These are phyloP conservation scores for Mortierella claussenii DNA, from an alignment of 192 early-diverging fungal species.

Conservation along the genomic window DNA sequence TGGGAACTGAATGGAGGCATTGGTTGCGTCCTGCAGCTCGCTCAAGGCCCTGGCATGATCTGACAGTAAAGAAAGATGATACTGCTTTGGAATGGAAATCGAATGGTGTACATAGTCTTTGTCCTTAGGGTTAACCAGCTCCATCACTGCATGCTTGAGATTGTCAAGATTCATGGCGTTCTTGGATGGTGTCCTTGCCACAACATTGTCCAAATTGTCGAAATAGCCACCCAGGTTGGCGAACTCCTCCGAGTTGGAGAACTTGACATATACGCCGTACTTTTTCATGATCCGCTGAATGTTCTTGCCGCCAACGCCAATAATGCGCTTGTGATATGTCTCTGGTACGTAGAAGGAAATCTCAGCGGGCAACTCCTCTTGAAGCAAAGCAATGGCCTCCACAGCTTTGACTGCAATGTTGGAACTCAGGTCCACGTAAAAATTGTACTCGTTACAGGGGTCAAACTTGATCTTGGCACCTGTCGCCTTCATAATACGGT, in stretches of 20 bases:
- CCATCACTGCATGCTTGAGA: constrained; percentile 72
- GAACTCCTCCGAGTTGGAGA: constrained; percentile 80
- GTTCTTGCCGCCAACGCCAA: constrained; percentile 85
- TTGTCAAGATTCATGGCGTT: constrained; percentile 71
- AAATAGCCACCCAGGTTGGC: constrained; percentile 78
- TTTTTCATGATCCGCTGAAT: constrained; percentile 90
- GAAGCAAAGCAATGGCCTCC: constrained; percentile 70
- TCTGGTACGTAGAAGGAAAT: constrained; percentile 84
- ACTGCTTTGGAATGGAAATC: constrained; percentile 48
- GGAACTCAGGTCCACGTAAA: constrained; percentile 74
- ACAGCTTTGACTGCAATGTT: constrained; percentile 59
- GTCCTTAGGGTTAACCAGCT: constrained; percentile 63
- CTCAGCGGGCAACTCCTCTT: constrained; percentile 84
- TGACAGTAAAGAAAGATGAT: constrained; percentile 38
- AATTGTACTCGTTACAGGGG: constrained; percentile 76
- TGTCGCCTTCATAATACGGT: constrained; percentile 77
- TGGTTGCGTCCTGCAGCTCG: constrained; percentile 60
- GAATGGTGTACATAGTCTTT: constrained; percentile 56
- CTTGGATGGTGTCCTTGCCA: constrained; percentile 82
- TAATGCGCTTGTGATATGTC: constrained; percentile 81
- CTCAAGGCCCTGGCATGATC: constrained; percentile 41
- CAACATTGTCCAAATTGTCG: constrained; percentile 86
- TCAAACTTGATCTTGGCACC: constrained; percentile 73
- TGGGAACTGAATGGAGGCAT: constrained; percentile 68
- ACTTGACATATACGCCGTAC: constrained; percentile 86